Evolutionary conservation across 1,284 basidiomycete species (phyloP).

Genomic region (Malassezia obtusa): DNA sequence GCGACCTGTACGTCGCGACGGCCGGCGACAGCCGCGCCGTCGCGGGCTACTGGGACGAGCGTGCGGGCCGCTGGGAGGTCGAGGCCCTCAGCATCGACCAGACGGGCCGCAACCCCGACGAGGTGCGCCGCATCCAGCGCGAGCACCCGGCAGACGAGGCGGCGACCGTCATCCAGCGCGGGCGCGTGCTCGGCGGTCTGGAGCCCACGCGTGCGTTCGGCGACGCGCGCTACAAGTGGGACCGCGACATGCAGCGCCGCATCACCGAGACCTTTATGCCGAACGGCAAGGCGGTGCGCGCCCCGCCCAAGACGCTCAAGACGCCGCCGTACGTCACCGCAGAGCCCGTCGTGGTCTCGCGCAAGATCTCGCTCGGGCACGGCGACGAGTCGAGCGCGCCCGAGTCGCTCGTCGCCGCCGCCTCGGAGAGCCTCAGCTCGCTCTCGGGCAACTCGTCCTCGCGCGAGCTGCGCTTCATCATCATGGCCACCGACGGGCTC

Average conservation of each 20-base stretch:
- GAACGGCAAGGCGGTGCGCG: constrained; percentile 23
- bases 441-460: constrained; percentile 12
- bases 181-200: constrained; percentile 63
- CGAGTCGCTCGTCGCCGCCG: constrained; percentile 4
- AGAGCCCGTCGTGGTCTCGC: constrained; percentile 56
- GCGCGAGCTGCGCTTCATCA: constrained; percentile 51
- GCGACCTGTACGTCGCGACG: constrained; percentile 56
- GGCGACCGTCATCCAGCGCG: constrained; percentile 69
- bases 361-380: constrained; percentile 13
- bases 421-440: background rate
- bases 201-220: constrained; percentile 91
- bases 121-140: constrained; percentile 64
- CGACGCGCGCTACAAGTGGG: constrained; percentile 82
- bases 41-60: constrained; percentile 67
- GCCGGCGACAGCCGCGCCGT: constrained; percentile 92
- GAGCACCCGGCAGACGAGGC: constrained; percentile 72
- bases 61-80: constrained; percentile 61
- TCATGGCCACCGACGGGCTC: constrained; percentile 84
- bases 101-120: constrained; percentile 79
- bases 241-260: constrained; percentile 46
- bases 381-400: constrained; percentile 47
- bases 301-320: constrained; percentile 32
- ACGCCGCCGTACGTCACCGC: constrained; percentile 84
- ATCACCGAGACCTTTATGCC: constrained; percentile 49
- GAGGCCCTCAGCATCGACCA: constrained; percentile 90